Base-by-base conservation (phyloP, 306 rosid genomes). In the Acacia crassicarpa region DNA sequence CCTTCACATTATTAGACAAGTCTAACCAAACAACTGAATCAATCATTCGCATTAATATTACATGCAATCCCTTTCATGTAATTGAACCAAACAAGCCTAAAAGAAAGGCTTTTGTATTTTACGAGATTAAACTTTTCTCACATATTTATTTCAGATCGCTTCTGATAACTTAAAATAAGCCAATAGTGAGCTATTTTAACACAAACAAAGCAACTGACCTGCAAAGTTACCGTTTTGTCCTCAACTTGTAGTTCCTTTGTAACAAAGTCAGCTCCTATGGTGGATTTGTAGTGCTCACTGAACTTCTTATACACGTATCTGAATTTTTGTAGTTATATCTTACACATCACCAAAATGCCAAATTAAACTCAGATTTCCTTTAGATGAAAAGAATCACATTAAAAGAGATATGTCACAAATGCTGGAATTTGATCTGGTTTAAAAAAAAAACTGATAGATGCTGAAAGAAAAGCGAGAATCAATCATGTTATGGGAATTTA, bases 231-330 rank as follows among this genome's bases (percentile, higher is more conserved):
- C 27, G 87, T 79, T 74, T 91, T 90, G 80, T 88, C 93, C 70
- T 93, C 98, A 84, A 93, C 80, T 45, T 83, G 94, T 38, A 93
- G 67, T 82, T 95, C 99, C 87, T 91, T 95, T n/a, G 98, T 95
- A 68, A 95, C 90, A 85, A 95, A 95, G 89, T 95, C 99, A 81
- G 99, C 99, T 8, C 99, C 99, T 20, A 95, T 95, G 2, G 99
- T 95, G 44, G 99, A 89, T 84, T 93, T 95, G 43, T 91, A 95
- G 75, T 90, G 97, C 75, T 76, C 94, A 83, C 79, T 87, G 82
- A 86, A 91, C 83, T 91, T 95, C 83, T 82, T 88, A 72, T 95
- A 87, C 14, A 86, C 99, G 43, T 95, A 95, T 90, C 98, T 91
- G 56, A 22, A 70, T 44, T 70, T n/a, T 70, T 44, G 6, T 13